Evolutionary conservation across 805 yeast species (phyloP).

Genomic region (Zygotorulaspora florentina): DNA sequence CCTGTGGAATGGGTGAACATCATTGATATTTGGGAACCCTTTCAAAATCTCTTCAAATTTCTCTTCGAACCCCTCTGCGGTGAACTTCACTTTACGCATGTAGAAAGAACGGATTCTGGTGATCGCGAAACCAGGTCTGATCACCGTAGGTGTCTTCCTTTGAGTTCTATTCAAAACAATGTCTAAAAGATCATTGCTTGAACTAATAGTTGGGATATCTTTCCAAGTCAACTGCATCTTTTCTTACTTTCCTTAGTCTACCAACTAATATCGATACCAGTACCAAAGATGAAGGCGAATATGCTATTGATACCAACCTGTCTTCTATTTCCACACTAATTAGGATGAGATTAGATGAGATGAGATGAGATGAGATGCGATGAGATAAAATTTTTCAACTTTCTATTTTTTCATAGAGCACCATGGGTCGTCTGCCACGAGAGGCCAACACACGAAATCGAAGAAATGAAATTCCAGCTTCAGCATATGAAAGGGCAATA

Average conservation of each 20-base stretch:
- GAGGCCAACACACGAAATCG: neutral
- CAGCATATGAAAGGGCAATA: neutral
- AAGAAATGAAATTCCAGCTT: neutral
- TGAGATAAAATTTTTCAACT: conserved; percentile 6
- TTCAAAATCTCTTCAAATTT: conserved; percentile 79
- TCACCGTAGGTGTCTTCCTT: conserved; percentile 98
- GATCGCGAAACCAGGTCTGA: conserved; percentile 93
- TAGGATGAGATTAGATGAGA: conserved; percentile 17
- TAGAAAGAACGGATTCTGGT: conserved; percentile 95
- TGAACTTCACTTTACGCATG: conserved; percentile 95
- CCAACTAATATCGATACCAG: neutral
- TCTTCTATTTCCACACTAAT: neutral
- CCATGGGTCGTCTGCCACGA: neutral
- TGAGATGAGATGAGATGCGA: conserved; percentile 25
- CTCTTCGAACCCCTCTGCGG: conserved; percentile 94
- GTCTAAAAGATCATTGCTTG: conserved; percentile 89
- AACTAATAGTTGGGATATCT: conserved; percentile 94
- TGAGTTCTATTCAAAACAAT: conserved; percentile 96
- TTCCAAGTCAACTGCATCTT: conserved; percentile 97
- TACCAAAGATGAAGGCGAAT: neutral
- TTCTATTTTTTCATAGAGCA: conserved; percentile 1
- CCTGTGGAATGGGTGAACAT: conserved; percentile 97
- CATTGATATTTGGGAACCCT: conserved; percentile 95
- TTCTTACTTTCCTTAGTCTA: neutral
- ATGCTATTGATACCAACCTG: neutral